phyloP scores from a whole-genome alignment of 1,139 yeast species.

The Kodamaea alishanica region DNA sequence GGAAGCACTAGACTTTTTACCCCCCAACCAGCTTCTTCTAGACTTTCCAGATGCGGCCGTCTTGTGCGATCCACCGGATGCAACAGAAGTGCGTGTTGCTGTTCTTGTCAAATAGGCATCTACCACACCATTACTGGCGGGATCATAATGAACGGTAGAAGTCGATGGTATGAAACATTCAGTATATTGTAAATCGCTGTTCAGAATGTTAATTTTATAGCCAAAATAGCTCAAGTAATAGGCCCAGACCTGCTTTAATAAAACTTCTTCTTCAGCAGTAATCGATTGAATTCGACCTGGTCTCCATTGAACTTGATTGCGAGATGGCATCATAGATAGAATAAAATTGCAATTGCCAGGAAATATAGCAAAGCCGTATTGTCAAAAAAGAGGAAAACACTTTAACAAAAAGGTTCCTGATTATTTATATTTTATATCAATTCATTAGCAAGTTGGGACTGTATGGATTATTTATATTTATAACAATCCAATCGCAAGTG shows the following conservation, averaged over 20 bases:
- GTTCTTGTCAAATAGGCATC: conserved; percentile 25
- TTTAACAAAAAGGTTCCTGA: background rate
- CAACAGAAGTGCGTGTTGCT: conserved; percentile 26
- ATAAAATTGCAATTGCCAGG: conserved; percentile 1
- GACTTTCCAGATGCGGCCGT: conserved; percentile 16
- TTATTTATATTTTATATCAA: conserved; percentile 1
- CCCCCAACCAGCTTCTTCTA: conserved; percentile 14
- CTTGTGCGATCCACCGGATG: conserved; percentile 27
- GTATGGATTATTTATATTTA: conserved; percentile 1
- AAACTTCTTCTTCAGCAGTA: conserved; percentile 58
- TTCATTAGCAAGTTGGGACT: too few relatives aligned
- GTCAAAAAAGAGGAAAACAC: background rate
- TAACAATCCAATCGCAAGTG: conserved; percentile 1
- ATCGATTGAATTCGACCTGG: conserved; percentile 62
- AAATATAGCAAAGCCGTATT: background rate
- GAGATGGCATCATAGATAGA: conserved; percentile 10
- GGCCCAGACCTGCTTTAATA: conserved; percentile 75
- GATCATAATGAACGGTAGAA: conserved; percentile 14
- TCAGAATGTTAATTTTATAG: conserved; percentile 43
- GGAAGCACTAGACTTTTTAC: conserved; percentile 8
- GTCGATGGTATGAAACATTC: conserved; percentile 37
- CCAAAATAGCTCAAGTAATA: conserved; percentile 61
- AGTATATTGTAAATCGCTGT: conserved; percentile 29
- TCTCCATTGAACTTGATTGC: conserved; percentile 19
- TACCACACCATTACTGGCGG: conserved; percentile 1